phyloP scores from a whole-genome alignment of 73 alveolate genomes.

The Durusdinium trenchii region DNA sequence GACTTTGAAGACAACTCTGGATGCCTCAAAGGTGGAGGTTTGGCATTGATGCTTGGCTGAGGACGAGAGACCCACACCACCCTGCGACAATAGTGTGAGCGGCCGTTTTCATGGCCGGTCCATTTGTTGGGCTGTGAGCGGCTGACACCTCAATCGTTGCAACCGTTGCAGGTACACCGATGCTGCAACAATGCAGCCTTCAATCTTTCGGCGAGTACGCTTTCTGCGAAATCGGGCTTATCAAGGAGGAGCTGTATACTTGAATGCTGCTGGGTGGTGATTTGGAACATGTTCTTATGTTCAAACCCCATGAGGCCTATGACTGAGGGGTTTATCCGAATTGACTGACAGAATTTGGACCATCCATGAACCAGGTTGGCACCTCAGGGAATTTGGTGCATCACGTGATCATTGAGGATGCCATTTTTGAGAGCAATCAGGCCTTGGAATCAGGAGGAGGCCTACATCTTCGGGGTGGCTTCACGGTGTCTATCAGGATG shows the following conservation, averaged over 20 bases:
- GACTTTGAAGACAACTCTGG: neutral
- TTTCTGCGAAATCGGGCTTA: neutral
- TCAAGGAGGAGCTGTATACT: neutral
- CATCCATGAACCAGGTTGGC: too few species aligned
- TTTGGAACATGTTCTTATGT: too few species aligned
- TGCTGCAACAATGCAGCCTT: neutral
- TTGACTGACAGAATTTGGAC: too few species aligned
- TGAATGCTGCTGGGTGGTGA: too few species aligned
- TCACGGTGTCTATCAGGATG: neutral
- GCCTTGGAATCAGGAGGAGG: constrained; percentile 39
- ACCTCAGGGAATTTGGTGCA: neutral
- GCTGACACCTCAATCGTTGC: too few species aligned
- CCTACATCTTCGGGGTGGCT: neutral
- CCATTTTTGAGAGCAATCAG: constrained; percentile 18
- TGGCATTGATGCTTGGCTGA: constrained; percentile 7
- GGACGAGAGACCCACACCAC: too few species aligned
- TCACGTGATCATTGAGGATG: constrained; percentile 24
- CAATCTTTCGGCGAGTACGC: constrained; percentile 36
- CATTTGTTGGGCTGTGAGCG: too few species aligned
- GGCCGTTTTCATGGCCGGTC: too few species aligned
- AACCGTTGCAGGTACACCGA: constrained; percentile 2
- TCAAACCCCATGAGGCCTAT: neutral
- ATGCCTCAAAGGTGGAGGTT: neutral
- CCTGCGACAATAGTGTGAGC: too few species aligned
- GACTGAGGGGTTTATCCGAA: neutral